phyloP scores from a whole-genome alignment of 768 basidiomycete species.

The Leccinum pellstonianum region DNA sequence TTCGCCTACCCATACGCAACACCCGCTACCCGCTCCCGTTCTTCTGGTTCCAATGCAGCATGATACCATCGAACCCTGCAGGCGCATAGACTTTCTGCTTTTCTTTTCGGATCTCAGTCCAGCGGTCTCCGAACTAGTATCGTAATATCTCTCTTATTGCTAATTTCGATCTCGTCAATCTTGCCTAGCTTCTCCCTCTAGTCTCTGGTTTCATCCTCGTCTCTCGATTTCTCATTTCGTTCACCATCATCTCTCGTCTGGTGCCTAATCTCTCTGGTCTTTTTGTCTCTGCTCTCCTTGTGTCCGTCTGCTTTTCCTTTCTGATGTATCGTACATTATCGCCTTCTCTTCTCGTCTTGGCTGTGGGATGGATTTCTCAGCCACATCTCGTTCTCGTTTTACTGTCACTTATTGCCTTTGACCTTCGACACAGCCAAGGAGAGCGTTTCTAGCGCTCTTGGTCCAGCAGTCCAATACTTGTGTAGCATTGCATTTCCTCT shows the following conservation, averaged over 20 bases:
- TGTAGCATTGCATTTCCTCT: slow-evolving; percentile 38
- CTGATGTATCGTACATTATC: slow-evolving; percentile 33
- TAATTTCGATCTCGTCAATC: slow-evolving; percentile 32
- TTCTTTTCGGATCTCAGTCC: slow-evolving; percentile 28
- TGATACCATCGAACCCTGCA: slow-evolving; percentile 24
- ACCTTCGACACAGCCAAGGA: slow-evolving; percentile 37
- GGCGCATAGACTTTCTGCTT: slow-evolving; percentile 20
- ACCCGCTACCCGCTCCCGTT: slow-evolving; percentile 27
- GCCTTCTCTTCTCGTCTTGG: slow-evolving; percentile 25
- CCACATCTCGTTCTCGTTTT: slow-evolving; percentile 20
- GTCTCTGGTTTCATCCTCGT: slow-evolving; percentile 11
- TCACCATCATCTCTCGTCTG: slow-evolving; percentile 15
- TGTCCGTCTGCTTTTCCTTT: slow-evolving; percentile 21
- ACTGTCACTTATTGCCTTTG: slow-evolving; percentile 36
- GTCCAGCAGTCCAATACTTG: slow-evolving; percentile 26
- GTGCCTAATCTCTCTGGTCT: slow-evolving; percentile 12
- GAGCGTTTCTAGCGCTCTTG: slow-evolving; percentile 31
- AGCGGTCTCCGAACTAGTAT: slow-evolving; percentile 29
- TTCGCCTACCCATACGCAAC: slow-evolving; percentile 29
- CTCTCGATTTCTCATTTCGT: slow-evolving; percentile 11
- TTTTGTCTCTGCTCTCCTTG: slow-evolving; percentile 31
- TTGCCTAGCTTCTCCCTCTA: slow-evolving; percentile 19
- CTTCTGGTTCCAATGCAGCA: slow-evolving; percentile 36
- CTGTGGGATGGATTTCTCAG: slow-evolving; percentile 34
- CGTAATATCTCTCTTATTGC: slow-evolving; percentile 36